A percentile compares a stretch with the other conserved stretches of the same genome.
These are phyloP conservation scores for Diplodia sapinea DNA, from an alignment of 2,329 filamentous ascomycete species.

Conservation along the genomic window DNA sequence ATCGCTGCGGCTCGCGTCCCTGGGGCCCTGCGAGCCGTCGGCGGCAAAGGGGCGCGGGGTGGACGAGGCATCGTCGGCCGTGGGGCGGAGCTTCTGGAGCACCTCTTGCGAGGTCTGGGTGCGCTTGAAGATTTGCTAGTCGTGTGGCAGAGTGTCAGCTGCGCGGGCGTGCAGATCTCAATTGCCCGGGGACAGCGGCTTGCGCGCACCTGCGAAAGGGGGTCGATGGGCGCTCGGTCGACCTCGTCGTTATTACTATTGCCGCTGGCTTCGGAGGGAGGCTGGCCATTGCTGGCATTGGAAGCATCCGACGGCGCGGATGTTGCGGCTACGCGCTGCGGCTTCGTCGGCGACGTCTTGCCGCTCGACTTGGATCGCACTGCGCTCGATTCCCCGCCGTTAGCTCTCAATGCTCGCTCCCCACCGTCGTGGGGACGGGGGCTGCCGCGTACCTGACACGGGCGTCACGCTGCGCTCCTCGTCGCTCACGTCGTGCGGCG, in stretches of 20 bases:
- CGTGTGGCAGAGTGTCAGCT: slow-evolving; percentile 5
- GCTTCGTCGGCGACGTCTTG: slow-evolving; percentile 20
- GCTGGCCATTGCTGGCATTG: slow-evolving; percentile 6
- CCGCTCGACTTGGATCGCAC: slow-evolving; percentile 28
- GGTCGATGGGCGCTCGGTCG: slow-evolving; percentile 62
- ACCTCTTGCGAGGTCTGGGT: slow-evolving; percentile 68
- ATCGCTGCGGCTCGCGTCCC: slow-evolving; percentile 22
- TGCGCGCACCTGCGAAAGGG: slow-evolving; percentile 67
- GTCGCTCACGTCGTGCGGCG: slow-evolving; percentile 15
- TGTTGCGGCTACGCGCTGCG: slow-evolving; percentile 6
- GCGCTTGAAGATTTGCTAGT: slow-evolving; percentile 65
- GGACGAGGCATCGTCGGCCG: slow-evolving; percentile 47
- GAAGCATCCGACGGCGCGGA: background rate
- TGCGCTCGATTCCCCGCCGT: slow-evolving; percentile 6
- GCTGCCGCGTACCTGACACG: slow-evolving; percentile 2
- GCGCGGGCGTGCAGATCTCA: slow-evolving; percentile 19
- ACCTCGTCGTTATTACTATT: background rate
- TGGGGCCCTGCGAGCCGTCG: slow-evolving; percentile 56
- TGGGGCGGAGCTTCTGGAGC: slow-evolving; percentile 61
- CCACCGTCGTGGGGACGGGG: background rate
- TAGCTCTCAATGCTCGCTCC: background rate
- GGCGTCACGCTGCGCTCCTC: slow-evolving; percentile 26
- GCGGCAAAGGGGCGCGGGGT: slow-evolving; percentile 47
- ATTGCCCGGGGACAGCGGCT: background rate
- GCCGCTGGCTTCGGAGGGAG: slow-evolving; percentile 37